These are phyloP conservation scores for Neonectria faginata DNA, from an alignment of 2,329 filamentous ascomycete genomes.

Conservation along the genomic window DNA sequence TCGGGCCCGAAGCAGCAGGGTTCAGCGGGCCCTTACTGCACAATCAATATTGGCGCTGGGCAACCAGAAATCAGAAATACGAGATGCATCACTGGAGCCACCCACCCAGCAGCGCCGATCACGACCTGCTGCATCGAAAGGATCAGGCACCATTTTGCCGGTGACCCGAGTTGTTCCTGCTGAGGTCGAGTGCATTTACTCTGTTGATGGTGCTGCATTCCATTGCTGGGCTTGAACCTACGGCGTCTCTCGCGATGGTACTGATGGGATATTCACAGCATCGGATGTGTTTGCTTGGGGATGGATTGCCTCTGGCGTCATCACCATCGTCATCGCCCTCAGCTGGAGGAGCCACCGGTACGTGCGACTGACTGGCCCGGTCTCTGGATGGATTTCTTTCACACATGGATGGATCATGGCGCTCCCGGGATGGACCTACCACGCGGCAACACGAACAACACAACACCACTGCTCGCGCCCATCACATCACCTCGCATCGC, in stretches of 20 bases:
- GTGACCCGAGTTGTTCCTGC: background rate
- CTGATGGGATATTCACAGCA: too few relatives aligned
- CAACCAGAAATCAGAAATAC: slow-evolving; percentile 3
- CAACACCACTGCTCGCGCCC: slow-evolving; percentile 30
- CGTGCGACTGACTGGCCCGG: too few relatives aligned
- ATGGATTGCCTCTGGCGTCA: background rate
- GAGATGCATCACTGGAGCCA: slow-evolving; percentile 2
- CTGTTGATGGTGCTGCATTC: background rate
- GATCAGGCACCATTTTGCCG: slow-evolving; percentile 6
- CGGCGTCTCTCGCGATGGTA: too few relatives aligned
- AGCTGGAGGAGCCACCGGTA: background rate
- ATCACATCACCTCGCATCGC: slow-evolving; percentile 42
- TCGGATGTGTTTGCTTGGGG: background rate
- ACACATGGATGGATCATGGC: slow-evolving; percentile 25
- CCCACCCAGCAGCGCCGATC: slow-evolving; percentile 7
- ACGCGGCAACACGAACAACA: slow-evolving; percentile 38
- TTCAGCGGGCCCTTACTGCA: background rate
- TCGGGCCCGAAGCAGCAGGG: background rate
- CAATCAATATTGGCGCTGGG: slow-evolving; percentile 4
- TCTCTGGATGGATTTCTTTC: slow-evolving; percentile 8
- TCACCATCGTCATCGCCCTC: background rate
- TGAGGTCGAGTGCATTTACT: background rate
- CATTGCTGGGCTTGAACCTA: background rate
- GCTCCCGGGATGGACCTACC: slow-evolving; percentile 32
- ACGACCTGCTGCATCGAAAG: slow-evolving; percentile 7